A percentile compares a stretch with the other conserved stretches of the same genome.
These are phyloP conservation scores for Rhododendron molle DNA, from an alignment of 148 eudicot species.

Conservation along the genomic window DNA sequence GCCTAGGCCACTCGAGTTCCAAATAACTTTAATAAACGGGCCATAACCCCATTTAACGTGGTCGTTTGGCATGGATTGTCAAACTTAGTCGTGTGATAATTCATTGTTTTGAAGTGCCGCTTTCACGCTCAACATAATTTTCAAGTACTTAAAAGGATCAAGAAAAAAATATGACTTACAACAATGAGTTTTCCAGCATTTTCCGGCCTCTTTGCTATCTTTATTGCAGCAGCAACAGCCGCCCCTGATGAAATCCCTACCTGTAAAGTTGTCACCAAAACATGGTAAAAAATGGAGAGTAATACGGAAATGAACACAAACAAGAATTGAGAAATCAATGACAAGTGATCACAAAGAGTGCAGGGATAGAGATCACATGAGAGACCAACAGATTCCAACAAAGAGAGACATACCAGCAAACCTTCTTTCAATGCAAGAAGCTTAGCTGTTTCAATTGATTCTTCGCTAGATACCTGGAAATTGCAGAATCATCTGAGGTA, in stretches of 20 bases:
- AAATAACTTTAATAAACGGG: neutral
- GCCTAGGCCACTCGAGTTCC: neutral
- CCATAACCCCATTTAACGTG: neutral
- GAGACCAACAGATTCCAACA: neutral
- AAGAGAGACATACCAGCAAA: constrained; percentile 36
- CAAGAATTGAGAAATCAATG: neutral
- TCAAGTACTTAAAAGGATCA: neutral
- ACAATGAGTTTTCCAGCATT: constrained; percentile 86
- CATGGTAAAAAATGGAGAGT: neutral
- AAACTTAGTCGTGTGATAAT: constrained; percentile 19
- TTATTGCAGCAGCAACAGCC: constrained; percentile 75
- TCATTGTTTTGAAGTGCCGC: neutral
- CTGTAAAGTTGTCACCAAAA: constrained; percentile 23
- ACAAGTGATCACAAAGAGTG: neutral
- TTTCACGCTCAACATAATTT: neutral
- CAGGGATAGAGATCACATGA: neutral
- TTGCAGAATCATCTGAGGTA: neutral
- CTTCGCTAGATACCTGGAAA: constrained; percentile 37
- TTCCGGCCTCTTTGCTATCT: constrained; percentile 69
- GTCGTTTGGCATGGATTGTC: neutral
- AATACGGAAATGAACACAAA: neutral
- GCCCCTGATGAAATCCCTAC: constrained; percentile 93
- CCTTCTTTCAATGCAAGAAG: constrained; percentile 49
- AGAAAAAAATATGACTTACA: constrained; percentile 38
- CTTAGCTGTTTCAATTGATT: constrained; percentile 44